Evolutionary conservation across 257 asterid species (phyloP), one percentile per base, ranked within the genome.

Genomic region (Plantago ovata): DNA sequence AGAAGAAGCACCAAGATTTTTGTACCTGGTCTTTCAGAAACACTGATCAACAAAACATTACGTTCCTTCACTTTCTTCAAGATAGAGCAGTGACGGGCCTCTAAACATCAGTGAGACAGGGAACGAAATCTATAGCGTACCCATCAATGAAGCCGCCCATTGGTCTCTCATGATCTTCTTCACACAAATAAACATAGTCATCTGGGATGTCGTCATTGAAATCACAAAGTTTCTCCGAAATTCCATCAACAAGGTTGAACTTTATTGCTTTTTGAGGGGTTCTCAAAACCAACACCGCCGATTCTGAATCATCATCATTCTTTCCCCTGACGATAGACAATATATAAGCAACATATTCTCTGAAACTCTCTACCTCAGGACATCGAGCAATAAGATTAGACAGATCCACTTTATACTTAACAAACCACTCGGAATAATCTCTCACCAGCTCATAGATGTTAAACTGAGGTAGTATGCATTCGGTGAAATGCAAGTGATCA

Each of bases 391-490:
- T 32, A 32, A 67, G 9, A 16, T 0, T 24, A 7, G 48, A 60
- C 20, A 72, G 60, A 40, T 67, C 64, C 15, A 68, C 68, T 1
- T 9, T 16, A 39, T 56, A 72, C 61, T 67, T 72, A 22, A 67
- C 63, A 19, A 62, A 62, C 77, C 77, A 67, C 11, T 52, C 70
- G 1, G 73, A 67, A 20, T 62, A 62, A 44, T 67, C 77, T 16
- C 45, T 58, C 19, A 19, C 39, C 74, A 67, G 44, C 60, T 72
- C 74, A 46, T 63, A 67, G 7, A 58, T 44, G 40, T 38, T 53
- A 10, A 72, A 63, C 21, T 22, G 50, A 13, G 53, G 53, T 1
- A 49, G 13, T 10, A 14, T 38, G 2, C 13, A 41, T 19, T 59
- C 65, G 54, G 63, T 56, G 10, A 57, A 40, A 40, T 70, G 70